Base-by-base conservation (phyloP, 176 grass and related monocot species). In the Cenchrus americanus region DNA sequence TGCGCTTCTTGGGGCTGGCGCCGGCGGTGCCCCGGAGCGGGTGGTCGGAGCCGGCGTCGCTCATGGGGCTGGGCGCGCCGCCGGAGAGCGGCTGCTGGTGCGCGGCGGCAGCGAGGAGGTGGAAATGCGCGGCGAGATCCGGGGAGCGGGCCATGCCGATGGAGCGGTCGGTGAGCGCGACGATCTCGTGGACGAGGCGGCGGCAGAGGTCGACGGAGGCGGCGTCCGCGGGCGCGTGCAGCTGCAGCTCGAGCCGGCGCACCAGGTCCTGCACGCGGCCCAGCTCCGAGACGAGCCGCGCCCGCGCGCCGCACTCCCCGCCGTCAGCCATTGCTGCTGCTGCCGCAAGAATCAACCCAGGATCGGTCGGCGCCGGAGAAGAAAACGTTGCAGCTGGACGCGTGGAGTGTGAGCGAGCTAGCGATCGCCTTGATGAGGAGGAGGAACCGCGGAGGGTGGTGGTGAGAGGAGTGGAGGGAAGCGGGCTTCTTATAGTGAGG, bases 131-230 rank as follows among this genome's bases (percentile, higher is more conserved):
- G 32, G 42, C 6, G 70, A 73, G 70, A 24, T 73, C 70, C 10
- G 67, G 67, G 23, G n/a, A 2, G 71, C 10, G 71, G 26, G 77
- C 87, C 41, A 88, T 75, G 71, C 37, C 83, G 51, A 97, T 91
- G 84, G 91, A 91, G 53, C 83, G 74, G 66, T 91, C 89, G 6
- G 88, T 85, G 43, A 80, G 67, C 32, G 84, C 88, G 55, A 91
- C 46, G 73, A 97, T 77, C 80, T 93, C 62, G 40, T 49, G 42
- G 14, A 84, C 57, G 23, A 97, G 68, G 44, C 22, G 50, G 80
- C 90, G 88, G 89, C 86, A 89, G 42, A 78, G 58, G 21, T 91
- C 80, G 18, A 73, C 32, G 32, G 77, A 75, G 54, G 84, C 72
- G 43, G 21, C 46, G 37, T 34, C 54, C n/a, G 49, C 24, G 1